phyloP scores from a whole-genome alignment of 192 early-diverging fungal species.

The Anaeromyces robustus region DNA sequence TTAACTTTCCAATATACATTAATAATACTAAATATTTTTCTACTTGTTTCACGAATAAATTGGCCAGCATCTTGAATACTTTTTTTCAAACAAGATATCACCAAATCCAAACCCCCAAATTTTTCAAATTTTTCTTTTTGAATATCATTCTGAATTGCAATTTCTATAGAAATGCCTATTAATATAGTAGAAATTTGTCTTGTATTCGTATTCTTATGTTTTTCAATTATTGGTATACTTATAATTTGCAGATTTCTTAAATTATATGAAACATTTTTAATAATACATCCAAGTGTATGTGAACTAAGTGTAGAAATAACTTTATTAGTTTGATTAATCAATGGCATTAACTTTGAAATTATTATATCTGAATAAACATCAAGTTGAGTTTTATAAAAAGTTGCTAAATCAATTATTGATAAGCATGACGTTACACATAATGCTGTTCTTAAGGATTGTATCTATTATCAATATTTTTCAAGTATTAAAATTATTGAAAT shows the following conservation, averaged over 20 bases:
- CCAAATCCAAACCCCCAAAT: not conserved
- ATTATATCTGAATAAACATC: not conserved
- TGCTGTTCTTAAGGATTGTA: not conserved
- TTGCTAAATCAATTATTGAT: not conserved
- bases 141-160: not conserved
- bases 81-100: not conserved
- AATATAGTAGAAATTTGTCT: not conserved
- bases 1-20: not conserved
- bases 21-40: not conserved
- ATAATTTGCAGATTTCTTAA: not conserved
- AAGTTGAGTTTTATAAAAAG: not conserved
- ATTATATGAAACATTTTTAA: not conserved
- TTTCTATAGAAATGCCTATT: not conserved
- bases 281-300: not conserved
- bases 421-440: not conserved
- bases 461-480: not conserved
- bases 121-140: not conserved
- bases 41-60: not conserved
- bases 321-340: not conserved
- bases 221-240: not conserved
- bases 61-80: not conserved
- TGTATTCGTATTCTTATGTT: not conserved
- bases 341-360: not conserved
- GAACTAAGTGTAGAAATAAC: not conserved
- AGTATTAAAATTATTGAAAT: too few relatives aligned